Base-by-base conservation (phyloP, 176 grass and related monocot genomes). In the Ensete ventricosum region DNA sequence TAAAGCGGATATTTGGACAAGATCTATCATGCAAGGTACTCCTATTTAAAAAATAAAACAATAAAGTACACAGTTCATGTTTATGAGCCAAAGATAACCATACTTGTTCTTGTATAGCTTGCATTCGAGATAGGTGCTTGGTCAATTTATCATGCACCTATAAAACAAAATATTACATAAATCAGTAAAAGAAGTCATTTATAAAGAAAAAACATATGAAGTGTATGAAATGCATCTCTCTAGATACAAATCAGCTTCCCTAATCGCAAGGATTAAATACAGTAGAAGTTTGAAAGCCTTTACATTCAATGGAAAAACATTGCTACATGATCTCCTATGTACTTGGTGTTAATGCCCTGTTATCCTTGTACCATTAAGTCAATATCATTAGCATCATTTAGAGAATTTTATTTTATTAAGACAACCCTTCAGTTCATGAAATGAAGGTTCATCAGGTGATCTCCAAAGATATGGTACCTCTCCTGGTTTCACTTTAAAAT, bases 101-200 rank as follows among this genome's bases (percentile, higher is more conserved):
- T 91, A 91, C 94, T 54, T 87, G 90, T 75, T 91, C 90, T 48
- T 89, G 88, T 76, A 97, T 72, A 81, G 75, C 71, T 69, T 88
- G 83, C 63, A 89, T 87, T 57, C 72, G 81, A 52, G 82, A 80
- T 50, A 73, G 77, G 64, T 91, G 88, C 86, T 89, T 98, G 1
- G 22, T 60, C 52, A 98, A 68, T 79, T 98, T 98, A 59, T 93
- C 83, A 80, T 77, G 59, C 72, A 73, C 82, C 94, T 98, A 76
- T 69, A 79, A 83, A 64, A 60, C n/a, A 77, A 49, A 8, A 77
- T 23, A 65, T 22, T 3, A 16, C 13, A 11, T 14, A 53, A 29
- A 55, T 67, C 51, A 55, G 12, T 78, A 54, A 17, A 53, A 48
- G 19, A 22, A 8, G 34, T 43, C 34, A 43, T 43, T 43, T 57